These are phyloP conservation scores for Pythium sp. DNA, from an alignment of 352 stramenopile species.

Conservation along the genomic window DNA sequence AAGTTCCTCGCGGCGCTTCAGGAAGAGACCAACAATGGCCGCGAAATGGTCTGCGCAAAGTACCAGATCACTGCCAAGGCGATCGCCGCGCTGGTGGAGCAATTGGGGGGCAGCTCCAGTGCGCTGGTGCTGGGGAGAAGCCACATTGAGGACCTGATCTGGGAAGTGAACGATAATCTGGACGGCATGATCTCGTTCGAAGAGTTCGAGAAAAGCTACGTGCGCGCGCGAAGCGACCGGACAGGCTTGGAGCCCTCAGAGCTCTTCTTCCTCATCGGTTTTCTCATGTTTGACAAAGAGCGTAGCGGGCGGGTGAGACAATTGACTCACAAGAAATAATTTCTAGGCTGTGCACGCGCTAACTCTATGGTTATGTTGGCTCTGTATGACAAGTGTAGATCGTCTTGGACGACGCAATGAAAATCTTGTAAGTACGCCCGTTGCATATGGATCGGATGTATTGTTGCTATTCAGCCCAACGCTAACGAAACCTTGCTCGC, in stretches of 20 bases:
- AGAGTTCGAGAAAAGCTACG: constrained; percentile 75
- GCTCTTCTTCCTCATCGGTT: constrained; percentile 82
- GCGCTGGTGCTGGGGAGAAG: constrained; percentile 32
- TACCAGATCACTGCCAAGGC: constrained; percentile 51
- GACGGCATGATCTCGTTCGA: constrained; percentile 71
- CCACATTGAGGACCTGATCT: constrained; percentile 67
- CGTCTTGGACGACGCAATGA: constrained; percentile 72
- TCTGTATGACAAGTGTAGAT: constrained; percentile 35
- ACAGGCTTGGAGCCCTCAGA: constrained; percentile 68
- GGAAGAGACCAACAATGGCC: constrained; percentile 53
- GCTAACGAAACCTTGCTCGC: neutral
- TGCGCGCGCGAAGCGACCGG: constrained; percentile 56
- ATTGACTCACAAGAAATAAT: no score
- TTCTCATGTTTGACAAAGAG: constrained; percentile 83
- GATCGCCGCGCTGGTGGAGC: constrained; percentile 56
- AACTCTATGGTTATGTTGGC: neutral
- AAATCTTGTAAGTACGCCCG: constrained; percentile 52
- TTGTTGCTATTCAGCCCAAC: neutral
- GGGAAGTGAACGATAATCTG: constrained; percentile 79
- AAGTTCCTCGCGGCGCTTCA: constrained; percentile 53
- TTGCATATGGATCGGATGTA: neutral
- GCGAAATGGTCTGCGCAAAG: constrained; percentile 47
- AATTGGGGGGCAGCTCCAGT: constrained; percentile 43
- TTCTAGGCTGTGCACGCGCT: no score
- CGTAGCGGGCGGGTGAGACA: constrained; percentile 31